These are phyloP conservation scores for Tulasnella sp. DNA, from an alignment of 768 basidiomycete species.

Conservation along the genomic window DNA sequence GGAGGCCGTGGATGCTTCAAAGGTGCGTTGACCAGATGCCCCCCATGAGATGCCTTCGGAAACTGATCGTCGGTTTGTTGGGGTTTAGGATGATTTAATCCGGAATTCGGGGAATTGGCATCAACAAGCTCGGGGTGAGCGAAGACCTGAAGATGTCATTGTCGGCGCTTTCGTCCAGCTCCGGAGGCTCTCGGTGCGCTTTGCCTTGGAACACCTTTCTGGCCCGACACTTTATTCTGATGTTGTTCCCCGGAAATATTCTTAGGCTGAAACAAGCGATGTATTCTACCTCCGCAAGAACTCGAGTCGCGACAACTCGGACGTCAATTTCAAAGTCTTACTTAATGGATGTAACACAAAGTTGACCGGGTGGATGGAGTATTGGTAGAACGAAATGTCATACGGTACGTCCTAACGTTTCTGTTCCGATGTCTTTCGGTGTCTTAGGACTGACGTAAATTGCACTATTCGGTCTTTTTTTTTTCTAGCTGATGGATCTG, in stretches of 20 bases:
- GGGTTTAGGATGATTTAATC: constrained; percentile 57
- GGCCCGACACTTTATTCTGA: no score
- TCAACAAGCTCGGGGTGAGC: constrained; percentile 42
- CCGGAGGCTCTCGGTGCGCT: constrained; percentile 67
- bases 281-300: constrained; percentile 50
- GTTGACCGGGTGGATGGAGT: constrained; percentile 61
- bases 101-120: constrained; percentile 66
- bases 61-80: background rate
- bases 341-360: constrained; percentile 65
- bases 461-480: background rate
- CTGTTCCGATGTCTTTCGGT: no score
- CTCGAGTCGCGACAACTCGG: constrained; percentile 40
- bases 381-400: constrained; percentile 66
- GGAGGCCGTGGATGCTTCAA: constrained; percentile 80
- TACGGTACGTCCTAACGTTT: constrained; percentile 50
- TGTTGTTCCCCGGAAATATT: no score
- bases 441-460: no score
- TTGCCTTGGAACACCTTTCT: no score
- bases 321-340: constrained; percentile 66
- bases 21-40: no score
- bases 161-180: constrained; percentile 69
- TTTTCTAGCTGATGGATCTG: constrained; percentile 54
- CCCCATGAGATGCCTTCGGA: no score
- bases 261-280: constrained; percentile 76
- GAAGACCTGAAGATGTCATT: constrained; percentile 73